Percentiles rank a stretch among this genome's conserved stretches.
These are phyloP conservation scores for Lentinula detonsa DNA, from an alignment of 768 basidiomycete species.

Conservation along the genomic window DNA sequence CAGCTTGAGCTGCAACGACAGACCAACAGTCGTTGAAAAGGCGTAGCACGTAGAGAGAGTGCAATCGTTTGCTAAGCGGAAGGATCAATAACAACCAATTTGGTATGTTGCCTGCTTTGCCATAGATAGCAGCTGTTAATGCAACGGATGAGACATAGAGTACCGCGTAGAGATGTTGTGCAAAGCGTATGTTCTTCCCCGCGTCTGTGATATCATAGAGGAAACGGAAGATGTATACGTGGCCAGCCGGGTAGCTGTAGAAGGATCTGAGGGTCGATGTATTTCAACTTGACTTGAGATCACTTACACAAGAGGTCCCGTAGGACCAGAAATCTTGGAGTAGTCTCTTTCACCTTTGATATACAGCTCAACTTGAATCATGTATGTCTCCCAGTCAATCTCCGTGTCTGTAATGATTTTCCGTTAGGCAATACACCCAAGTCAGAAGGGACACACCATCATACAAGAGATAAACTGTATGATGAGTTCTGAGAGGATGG, in stretches of 20 bases:
- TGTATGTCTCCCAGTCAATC: slow-evolving; percentile 97
- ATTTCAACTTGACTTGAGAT: background rate
- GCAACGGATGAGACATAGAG: slow-evolving; percentile 67
- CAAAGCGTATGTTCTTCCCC: slow-evolving; percentile 53
- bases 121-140: slow-evolving; percentile 66
- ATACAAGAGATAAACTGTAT: slow-evolving; percentile 72
- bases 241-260: slow-evolving; percentile 89
- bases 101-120: slow-evolving; percentile 49
- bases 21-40: slow-evolving; percentile 97
- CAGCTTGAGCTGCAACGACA: slow-evolving; percentile 54
- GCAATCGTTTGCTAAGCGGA: slow-evolving; percentile 86
- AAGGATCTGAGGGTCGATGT: background rate
- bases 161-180: slow-evolving; percentile 73
- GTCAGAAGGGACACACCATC: slow-evolving; percentile 32
- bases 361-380: slow-evolving; percentile 79
- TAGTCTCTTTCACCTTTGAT: slow-evolving; percentile 82
- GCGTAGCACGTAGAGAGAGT: slow-evolving; percentile 88
- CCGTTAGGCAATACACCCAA: slow-evolving; percentile 6
- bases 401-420: slow-evolving; percentile 73
- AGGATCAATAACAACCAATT: slow-evolving; percentile 72
- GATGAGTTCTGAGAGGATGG: slow-evolving; percentile 71
- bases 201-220: slow-evolving; percentile 59
- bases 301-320: slow-evolving; percentile 85
- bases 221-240: slow-evolving; percentile 74
- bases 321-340: slow-evolving; percentile 75